phyloP scores from a whole-genome alignment of 1,139 yeast genomes.

The Sugiyamaella japonica region DNA sequence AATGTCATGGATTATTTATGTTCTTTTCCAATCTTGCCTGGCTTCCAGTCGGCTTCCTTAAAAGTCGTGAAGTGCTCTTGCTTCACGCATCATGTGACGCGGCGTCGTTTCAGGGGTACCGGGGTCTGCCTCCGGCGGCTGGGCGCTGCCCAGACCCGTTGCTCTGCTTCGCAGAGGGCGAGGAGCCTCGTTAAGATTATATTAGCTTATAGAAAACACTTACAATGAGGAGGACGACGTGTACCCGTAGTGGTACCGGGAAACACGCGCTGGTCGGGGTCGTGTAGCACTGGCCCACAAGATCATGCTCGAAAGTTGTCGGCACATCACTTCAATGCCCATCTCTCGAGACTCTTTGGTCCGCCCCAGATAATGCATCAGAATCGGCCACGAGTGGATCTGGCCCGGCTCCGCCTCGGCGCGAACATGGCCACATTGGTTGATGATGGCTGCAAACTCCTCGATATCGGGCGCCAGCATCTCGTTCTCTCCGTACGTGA shows the following conservation, averaged over 20 bases:
- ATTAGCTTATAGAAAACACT: too few relatives aligned
- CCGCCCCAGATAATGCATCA: constrained; percentile 33
- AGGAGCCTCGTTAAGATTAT: too few relatives aligned
- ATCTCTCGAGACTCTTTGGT: constrained; percentile 31
- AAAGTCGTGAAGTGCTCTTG: too few relatives aligned
- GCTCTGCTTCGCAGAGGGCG: too few relatives aligned
- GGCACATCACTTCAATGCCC: constrained; percentile 35
- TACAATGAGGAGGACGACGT: neutral
- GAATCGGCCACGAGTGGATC: constrained; percentile 42
- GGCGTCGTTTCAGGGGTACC: too few relatives aligned
- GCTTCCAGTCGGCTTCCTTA: constrained; percentile 7
- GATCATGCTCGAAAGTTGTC: constrained; percentile 19
- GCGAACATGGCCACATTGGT: constrained; percentile 26
- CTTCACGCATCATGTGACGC: too few relatives aligned
- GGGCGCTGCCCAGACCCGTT: too few relatives aligned
- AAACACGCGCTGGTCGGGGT: neutral
- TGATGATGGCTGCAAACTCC: constrained; percentile 32
- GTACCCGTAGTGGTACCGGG: neutral
- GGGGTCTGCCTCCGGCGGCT: too few relatives aligned
- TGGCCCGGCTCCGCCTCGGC: constrained; percentile 33
- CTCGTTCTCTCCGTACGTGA: constrained; percentile 47
- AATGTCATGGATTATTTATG: constrained; percentile 19
- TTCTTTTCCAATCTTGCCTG: constrained; percentile 2
- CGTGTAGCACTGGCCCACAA: constrained; percentile 3
- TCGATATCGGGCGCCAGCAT: constrained; percentile 42